Evolutionary conservation across 805 yeast species (phyloP).

Genomic region (Lachancea nothofagi): DNA sequence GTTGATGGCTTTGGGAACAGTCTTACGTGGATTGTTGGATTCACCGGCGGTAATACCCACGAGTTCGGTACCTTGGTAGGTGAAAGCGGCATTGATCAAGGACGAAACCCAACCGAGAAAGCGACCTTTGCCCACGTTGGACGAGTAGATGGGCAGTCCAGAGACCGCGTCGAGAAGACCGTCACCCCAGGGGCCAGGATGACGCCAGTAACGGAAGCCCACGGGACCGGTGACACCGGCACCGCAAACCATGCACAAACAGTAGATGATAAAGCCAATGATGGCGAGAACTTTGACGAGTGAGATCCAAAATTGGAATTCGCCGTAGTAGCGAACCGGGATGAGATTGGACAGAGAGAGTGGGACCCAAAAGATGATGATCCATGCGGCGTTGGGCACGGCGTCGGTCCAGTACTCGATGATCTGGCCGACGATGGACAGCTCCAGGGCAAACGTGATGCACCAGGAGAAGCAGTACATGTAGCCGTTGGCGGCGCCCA

Average conservation of each 20-base stretch:
- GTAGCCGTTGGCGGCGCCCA: slow-evolving; percentile 70
- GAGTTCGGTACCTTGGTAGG: slow-evolving; percentile 74
- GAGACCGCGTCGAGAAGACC: slow-evolving; percentile 49
- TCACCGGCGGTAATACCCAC: slow-evolving; percentile 76
- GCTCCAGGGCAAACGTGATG: slow-evolving; percentile 67
- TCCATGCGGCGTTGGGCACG: slow-evolving; percentile 72
- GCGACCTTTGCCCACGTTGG: slow-evolving; percentile 48
- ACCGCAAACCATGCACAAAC: slow-evolving; percentile 69
- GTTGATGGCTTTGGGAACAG: slow-evolving; percentile 67
- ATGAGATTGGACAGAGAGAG: slow-evolving; percentile 51
- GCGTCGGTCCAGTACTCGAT: slow-evolving; percentile 59
- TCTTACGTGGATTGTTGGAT: slow-evolving; percentile 58
- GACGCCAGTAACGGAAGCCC: slow-evolving; percentile 76
- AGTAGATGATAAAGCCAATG: slow-evolving; percentile 63
- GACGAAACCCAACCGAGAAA: slow-evolving; percentile 68
- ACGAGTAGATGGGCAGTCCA: too few relatives aligned
- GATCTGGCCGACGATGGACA: slow-evolving; percentile 66
- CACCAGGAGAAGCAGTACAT: slow-evolving; percentile 77
- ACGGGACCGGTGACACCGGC: slow-evolving; percentile 65
- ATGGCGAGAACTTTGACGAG: slow-evolving; percentile 61
- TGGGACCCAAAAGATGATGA: slow-evolving; percentile 56
- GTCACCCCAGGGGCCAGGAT: slow-evolving; percentile 73
- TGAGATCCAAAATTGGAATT: slow-evolving; percentile 71
- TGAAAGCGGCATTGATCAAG: slow-evolving; percentile 68
- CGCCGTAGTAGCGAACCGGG: slow-evolving; percentile 70